These are phyloP conservation scores for Lactarius hatsudake DNA, from an alignment of 768 basidiomycete genomes.

Conservation along the genomic window DNA sequence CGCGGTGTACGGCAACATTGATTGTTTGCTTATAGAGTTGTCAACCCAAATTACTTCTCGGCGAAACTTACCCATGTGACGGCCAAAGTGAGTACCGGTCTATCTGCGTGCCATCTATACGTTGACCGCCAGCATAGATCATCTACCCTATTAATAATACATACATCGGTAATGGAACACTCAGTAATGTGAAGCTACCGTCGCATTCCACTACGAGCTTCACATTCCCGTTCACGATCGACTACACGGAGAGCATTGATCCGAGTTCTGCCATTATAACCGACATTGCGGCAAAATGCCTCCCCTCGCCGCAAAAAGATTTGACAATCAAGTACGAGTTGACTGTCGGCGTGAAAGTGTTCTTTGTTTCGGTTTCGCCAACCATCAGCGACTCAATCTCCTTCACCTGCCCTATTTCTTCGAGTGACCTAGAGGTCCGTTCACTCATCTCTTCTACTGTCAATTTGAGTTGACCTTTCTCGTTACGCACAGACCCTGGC, in stretches of 20 bases:
- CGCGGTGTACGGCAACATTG: background rate
- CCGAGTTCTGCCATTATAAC: conserved; percentile 53
- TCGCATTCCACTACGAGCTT: conserved; percentile 59
- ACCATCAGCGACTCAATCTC: conserved; percentile 57
- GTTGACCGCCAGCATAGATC: conserved; percentile 42
- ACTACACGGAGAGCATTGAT: conserved; percentile 54
- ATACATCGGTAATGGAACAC: conserved; percentile 59
- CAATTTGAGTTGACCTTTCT: background rate
- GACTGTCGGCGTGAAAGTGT: conserved; percentile 61
- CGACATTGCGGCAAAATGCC: conserved; percentile 62
- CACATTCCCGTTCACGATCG: conserved; percentile 71
- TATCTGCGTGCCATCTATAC: conserved; percentile 7
- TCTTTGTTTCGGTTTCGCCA: conserved; percentile 66
- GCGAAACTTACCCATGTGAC: conserved; percentile 63
- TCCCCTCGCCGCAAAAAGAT: conserved; percentile 41
- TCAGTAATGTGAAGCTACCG: conserved; percentile 42
- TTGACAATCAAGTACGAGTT: conserved; percentile 66
- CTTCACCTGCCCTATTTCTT: conserved; percentile 62
- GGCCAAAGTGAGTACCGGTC: conserved; percentile 47
- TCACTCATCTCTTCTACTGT: background rate
- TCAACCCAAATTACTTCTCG: conserved; percentile 79
- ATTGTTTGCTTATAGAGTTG: conserved; percentile 49
- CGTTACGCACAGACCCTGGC: background rate
- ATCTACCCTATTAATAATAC: conserved; percentile 75
- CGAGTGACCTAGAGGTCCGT: conserved; percentile 36